phyloP scores from a whole-genome alignment of 176 grass and related monocot species.

The Triticum timopheevii region DNA sequence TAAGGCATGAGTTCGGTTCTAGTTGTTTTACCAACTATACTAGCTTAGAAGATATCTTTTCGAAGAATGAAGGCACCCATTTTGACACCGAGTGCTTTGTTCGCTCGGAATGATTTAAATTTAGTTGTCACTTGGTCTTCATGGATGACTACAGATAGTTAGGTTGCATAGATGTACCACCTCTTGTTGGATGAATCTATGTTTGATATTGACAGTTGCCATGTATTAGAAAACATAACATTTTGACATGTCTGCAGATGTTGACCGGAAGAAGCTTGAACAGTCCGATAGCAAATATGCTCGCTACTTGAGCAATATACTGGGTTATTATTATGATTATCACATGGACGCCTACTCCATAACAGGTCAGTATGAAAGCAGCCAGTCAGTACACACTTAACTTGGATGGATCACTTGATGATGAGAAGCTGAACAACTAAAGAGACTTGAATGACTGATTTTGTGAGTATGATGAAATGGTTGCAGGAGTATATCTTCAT shows the following conservation, averaged over 20 bases:
- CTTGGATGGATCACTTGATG: neutral
- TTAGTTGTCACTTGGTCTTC: neutral
- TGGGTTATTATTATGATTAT: constrained; percentile 80
- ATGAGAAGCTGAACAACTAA: neutral
- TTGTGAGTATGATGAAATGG: constrained; percentile 11
- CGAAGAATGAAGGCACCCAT: neutral
- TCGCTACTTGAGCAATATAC: constrained; percentile 79
- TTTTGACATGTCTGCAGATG: constrained; percentile 45
- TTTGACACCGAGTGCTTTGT: neutral
- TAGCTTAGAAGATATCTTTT: neutral
- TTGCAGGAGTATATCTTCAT: constrained; percentile 90
- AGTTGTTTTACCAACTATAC: neutral
- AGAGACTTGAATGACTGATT: neutral
- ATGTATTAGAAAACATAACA: neutral
- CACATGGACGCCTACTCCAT: constrained; percentile 70
- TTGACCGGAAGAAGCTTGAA: constrained; percentile 64
- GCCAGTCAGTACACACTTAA: neutral
- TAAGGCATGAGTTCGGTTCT: neutral
- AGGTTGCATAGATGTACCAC: neutral
- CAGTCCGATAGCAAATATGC: constrained; percentile 69
- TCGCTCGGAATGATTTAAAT: neutral
- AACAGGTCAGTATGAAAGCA: constrained; percentile 45
- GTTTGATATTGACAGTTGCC: neutral
- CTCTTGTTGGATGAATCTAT: neutral
- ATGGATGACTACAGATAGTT: neutral